These are phyloP conservation scores for Spatholobus suberectus DNA, from an alignment of 306 rosid genomes.

Conservation along the genomic window DNA sequence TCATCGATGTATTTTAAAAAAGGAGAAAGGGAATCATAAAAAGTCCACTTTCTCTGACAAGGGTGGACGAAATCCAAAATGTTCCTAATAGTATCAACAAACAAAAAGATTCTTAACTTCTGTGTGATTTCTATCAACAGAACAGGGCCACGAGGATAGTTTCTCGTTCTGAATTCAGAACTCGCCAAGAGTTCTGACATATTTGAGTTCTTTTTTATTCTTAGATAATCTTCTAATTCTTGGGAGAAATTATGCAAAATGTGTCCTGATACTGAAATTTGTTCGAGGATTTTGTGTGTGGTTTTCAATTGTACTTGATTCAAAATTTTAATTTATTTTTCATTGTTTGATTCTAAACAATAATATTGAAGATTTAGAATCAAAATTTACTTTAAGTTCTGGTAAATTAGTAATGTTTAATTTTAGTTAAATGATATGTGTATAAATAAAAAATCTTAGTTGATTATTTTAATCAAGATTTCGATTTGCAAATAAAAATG, in stretches of 20 bases:
- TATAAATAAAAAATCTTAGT: too few species aligned
- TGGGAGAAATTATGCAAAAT: background rate
- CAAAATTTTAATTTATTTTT: background rate
- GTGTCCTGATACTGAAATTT: background rate
- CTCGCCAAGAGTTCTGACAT: background rate
- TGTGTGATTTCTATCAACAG: constrained; percentile 14
- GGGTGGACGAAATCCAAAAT: constrained; percentile 25
- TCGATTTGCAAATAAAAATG: too few species aligned
- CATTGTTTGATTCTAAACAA: too few species aligned
- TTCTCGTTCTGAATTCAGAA: constrained; percentile 1
- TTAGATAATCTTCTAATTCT: background rate
- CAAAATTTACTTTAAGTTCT: too few species aligned
- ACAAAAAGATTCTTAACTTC: constrained; percentile 28
- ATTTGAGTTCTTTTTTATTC: background rate
- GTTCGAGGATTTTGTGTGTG: background rate
- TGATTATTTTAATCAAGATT: too few species aligned
- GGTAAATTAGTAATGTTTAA: too few species aligned
- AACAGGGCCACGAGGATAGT: background rate
- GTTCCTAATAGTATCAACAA: background rate
- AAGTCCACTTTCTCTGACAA: constrained; percentile 16
- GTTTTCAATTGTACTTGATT: background rate
- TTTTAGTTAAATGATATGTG: too few species aligned
- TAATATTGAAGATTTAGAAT: too few species aligned
- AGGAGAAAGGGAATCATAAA: background rate
- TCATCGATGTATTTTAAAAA: background rate